Base-by-base conservation (phyloP, 176 grass and related monocot species). In the Zea mays region DNA sequence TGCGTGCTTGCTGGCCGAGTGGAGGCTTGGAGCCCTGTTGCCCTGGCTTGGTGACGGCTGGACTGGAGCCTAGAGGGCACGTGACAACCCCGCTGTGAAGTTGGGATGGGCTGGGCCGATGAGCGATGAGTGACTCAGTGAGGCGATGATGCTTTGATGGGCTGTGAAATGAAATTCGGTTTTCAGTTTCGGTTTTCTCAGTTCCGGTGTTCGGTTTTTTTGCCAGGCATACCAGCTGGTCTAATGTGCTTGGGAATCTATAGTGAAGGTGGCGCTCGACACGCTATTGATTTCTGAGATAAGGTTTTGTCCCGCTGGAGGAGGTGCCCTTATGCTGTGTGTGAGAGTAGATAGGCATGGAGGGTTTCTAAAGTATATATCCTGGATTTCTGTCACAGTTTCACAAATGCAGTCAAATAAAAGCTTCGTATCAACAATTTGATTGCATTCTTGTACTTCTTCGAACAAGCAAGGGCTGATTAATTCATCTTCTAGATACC, bases 381-480 rank as follows among this genome's bases (percentile, higher is more conserved):
- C 54, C 72, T 90, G 81, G 19, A 90, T 83, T 69, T 69, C 40
- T 33, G 72, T 59, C 62, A 93, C 15, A 81, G 69, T 82, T 93
- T 93, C 82, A 83, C 75, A 77, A 21, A 87, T 79, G 43, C 87
- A 85, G 71, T 91, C 89, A 82, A 91, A 88, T 11, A 85, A 73
- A 63, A 93, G 76, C 85, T 79, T 90, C 21, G 42, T 20, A 72
- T 90, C 83, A 55, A 90, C 72, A 44, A 21, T 54, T 69, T 70
- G 76, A 74, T 60, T 61, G 49, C 43, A 55, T 20, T 79, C 74
- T 20, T 58, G 72, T 37, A 93, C 42, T 70, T 90, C 85, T 86
- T 93, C 76, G 50, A 90, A 86, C 61, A 93, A 75, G 77, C 60
- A 86, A 54, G 72, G 64, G 36, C 84, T 85, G 55, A 86, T 51